Evolutionary conservation across 345 rosid species (phyloP), one percentile per base, ranked within the genome.

Genomic region (Citrus maxima): DNA sequence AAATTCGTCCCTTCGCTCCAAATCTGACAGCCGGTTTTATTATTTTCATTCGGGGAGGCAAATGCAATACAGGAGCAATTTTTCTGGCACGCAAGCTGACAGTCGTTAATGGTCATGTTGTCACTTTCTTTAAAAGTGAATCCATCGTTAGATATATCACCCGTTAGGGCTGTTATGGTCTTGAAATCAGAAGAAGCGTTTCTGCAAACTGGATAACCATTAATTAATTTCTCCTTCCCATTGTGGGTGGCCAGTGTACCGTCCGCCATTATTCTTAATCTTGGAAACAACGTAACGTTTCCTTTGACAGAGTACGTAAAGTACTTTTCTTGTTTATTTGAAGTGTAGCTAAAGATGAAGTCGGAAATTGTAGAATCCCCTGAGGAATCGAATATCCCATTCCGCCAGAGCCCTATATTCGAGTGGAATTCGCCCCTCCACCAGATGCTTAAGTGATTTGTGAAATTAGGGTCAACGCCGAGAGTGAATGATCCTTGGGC

Each of bases 31-130:
- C 54, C 75, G 55, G 37, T 78, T 19, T 10, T 32, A 62, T 75
- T 54, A 14, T 72, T 42, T 28, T 0, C 10, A 58, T 73, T 51
- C 7, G 72, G n/a, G 38, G 66, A 4, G 56, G 87, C 73, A 76
- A 66, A 79, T 18, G 87, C 87, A 71, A 72, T 32, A 62, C 84
- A 84, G 7, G 82, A 79, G 63, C 84, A 81, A 25, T 78, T 35
- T 2, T 34, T 67, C 28, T 40, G 55, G 63, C 87, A 84, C 32
- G 61, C 61, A 40, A 10, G 22, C 9, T 30, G 2, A 72, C 87
- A 81, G 30, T 75, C 76, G 27, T 2, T 7, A 4, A 58, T 14
- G 2, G 37, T 65, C 35, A 74, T 19, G 49, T 75, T 75, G 51
- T 74, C 69, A 64, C 27, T 77, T 14, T 25, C 66, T 25, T 61